Percentiles rank a stretch among this genome's conserved stretches.
phyloP scores from a whole-genome alignment of 371 early-diverging fungal species.

The Lichtheimia ramosa region DNA sequence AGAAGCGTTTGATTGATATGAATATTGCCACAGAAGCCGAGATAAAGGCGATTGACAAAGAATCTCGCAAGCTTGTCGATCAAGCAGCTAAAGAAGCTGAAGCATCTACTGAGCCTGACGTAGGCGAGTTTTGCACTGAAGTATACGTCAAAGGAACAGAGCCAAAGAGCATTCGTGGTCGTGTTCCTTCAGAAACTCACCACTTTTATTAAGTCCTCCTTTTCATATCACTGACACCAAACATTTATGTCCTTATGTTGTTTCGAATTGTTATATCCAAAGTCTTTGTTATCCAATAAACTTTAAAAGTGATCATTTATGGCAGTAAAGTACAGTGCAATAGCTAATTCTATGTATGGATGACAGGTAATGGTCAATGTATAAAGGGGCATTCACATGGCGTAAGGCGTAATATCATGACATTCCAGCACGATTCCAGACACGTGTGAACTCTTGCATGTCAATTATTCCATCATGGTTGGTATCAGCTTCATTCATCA shows the following conservation, averaged over 20 bases:
- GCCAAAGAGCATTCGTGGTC: constrained; percentile 76
- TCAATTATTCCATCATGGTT: constrained; percentile 45
- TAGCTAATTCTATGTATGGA: too few species aligned
- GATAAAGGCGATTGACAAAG: constrained; percentile 92
- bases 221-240: too few species aligned
- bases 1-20: constrained; percentile 74
- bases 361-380: neutral
- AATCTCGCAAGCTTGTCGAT: constrained; percentile 83
- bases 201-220: constrained; percentile 21
- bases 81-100: constrained; percentile 85
- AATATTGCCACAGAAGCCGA: constrained; percentile 82
- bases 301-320: too few species aligned
- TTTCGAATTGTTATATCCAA: too few species aligned
- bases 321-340: too few species aligned
- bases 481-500: constrained; percentile 39
- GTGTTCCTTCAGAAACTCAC: constrained; percentile 74
- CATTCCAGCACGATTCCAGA: constrained; percentile 31
- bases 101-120: constrained; percentile 79
- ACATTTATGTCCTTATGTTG: too few species aligned
- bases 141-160: constrained; percentile 83
- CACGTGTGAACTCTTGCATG: constrained; percentile 25
- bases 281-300: too few species aligned
- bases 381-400: neutral
- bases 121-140: constrained; percentile 76
- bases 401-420: neutral